Evolutionary conservation across 768 basidiomycete species (phyloP), one percentile per base, ranked within the genome.

Genomic region (Termitomyces sp.): DNA sequence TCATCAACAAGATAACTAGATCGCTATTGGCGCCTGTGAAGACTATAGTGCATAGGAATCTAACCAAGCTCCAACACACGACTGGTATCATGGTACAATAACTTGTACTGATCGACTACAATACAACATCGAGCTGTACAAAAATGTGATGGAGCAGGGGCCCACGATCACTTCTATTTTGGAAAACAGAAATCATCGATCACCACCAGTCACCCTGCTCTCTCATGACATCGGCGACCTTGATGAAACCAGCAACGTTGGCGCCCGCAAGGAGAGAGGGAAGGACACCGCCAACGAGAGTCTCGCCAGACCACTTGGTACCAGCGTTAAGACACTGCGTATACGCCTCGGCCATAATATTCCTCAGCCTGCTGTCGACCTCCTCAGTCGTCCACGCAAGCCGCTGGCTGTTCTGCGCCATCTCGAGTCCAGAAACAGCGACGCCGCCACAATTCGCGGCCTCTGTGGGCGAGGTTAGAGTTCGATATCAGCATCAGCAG

Each of bases 181-280:
- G 26, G 26, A 4, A 4, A 26, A n/a, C n/a, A 26, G 26, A 2
- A 4, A 26, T 4, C 26, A 26, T 26, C 14, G 26, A 72, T 76
- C 78, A 88, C 86, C 85, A 90, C 84, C 85, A 87, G 67, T 88
- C 86, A 53, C 88, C 88, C 52, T 88, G 86, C 61, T 79, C 85
- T 66, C 75, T 79, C 85, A 88, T 87, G 53, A 87, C 88, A 62
- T 88, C 79, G 41, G 87, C 87, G 57, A 81, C 81, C 69, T 85
- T 84, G 70, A 84, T 79, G 71, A 85, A 86, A 18, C 86, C 86
- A 58, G 85, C 86, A 47, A 88, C 84, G 74, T 90, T 90, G 57
- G 86, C 87, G 45, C 87, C 87, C 46, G 76, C 70, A 47, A 88
- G 76, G 49, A 88, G 74, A 53, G 79, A 71, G 56, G 86, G 79